Conservation (phyloP, 768 basidiomycete genomes). For the Suillus americanus region DNA sequence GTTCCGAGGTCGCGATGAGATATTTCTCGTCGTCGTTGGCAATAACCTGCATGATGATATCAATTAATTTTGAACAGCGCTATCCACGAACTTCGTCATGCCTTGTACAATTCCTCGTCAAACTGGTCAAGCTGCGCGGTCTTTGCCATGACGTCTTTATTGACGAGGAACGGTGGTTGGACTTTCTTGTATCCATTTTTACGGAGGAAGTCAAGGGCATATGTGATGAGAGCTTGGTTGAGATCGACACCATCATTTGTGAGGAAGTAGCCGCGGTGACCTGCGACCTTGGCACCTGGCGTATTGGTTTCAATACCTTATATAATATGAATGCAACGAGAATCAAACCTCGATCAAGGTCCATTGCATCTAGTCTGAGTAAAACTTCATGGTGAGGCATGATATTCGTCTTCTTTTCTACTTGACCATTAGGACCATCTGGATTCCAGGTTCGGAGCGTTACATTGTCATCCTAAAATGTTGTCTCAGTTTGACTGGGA, state of each 20-base stretch:
- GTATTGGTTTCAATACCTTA: constrained; percentile 2
- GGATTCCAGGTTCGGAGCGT: constrained; percentile 87
- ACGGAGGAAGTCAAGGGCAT: constrained; percentile 92
- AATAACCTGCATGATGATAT: constrained; percentile 57
- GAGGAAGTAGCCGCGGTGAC: constrained; percentile 96
- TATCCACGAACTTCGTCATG: constrained; percentile 23
- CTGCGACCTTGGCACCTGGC: constrained; percentile 85
- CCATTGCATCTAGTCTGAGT: constrained; percentile 90
- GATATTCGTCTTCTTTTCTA: constrained; percentile 70
- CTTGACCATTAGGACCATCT: constrained; percentile 68
- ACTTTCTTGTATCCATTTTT: constrained; percentile 86
- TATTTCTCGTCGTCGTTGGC: constrained; percentile 95
- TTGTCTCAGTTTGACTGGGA: background rate
- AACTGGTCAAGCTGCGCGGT: constrained; percentile 98
- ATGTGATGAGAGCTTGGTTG: constrained; percentile 93
- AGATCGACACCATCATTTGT: constrained; percentile 95
- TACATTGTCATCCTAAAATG: constrained; percentile 81
- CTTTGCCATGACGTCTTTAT: constrained; percentile 95
- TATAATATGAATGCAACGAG: background rate
- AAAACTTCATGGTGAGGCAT: constrained; percentile 98
- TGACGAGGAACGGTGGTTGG: constrained; percentile 98
- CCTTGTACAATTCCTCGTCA: constrained; percentile 98
- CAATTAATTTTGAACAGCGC: background rate
- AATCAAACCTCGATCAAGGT: constrained; percentile 82
- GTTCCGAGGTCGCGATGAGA: constrained; percentile 98